phyloP scores from a whole-genome alignment of 805 yeast genomes.

The Torulaspora gathmanii region DNA sequence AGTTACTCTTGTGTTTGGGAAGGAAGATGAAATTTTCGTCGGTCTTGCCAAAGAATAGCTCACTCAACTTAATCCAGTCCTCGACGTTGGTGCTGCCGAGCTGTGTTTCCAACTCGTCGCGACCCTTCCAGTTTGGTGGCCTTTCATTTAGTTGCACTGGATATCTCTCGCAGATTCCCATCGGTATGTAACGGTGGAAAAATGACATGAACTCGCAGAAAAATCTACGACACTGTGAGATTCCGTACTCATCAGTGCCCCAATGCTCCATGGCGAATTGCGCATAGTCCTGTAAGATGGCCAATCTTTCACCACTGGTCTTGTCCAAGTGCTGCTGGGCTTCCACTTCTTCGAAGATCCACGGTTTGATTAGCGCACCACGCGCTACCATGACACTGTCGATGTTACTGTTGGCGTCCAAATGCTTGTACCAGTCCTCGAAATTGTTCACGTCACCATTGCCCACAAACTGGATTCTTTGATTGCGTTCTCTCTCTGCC shows the following conservation, averaged over 20 bases:
- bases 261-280: conserved; percentile 87
- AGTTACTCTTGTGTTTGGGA: conserved; percentile 94
- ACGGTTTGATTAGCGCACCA: conserved; percentile 96
- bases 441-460: conserved; percentile 88
- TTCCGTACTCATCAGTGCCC: conserved; percentile 96
- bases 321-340: conserved; percentile 86
- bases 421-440: conserved; percentile 81
- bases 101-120: conserved; percentile 87
- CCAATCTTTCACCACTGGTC: conserved; percentile 83
- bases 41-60: conserved; percentile 89
- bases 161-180: conserved; percentile 81
- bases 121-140: conserved; percentile 89
- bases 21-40: conserved; percentile 68
- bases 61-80: conserved; percentile 95
- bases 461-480: conserved; percentile 79
- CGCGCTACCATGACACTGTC: conserved; percentile 97
- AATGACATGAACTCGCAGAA: conserved; percentile 92
- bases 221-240: conserved; percentile 80
- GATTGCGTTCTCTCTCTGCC: conserved; percentile 52
- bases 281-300: conserved; percentile 62
- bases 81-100: conserved; percentile 77
- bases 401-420: conserved; percentile 52
- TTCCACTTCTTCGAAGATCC: conserved; percentile 96
- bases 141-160: conserved; percentile 91
- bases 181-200: conserved; percentile 90